phyloP scores from a whole-genome alignment of 2,329 filamentous ascomycete genomes.

The Xylaria sp. region DNA sequence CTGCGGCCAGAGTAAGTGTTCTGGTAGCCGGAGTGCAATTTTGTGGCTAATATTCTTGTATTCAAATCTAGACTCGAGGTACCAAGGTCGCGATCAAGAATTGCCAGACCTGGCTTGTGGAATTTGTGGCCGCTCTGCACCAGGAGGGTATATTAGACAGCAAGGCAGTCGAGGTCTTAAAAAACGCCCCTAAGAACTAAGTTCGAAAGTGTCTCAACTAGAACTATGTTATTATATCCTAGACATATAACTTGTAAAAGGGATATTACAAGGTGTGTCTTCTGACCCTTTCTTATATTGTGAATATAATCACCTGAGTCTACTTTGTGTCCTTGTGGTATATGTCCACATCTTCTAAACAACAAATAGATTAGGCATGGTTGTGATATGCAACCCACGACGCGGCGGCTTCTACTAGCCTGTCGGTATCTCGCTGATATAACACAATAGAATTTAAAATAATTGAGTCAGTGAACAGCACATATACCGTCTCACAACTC shows the following conservation, averaged over 20 bases:
- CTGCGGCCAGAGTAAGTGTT: conserved; percentile 5
- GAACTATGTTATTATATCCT: not conserved
- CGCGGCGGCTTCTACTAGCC: too few species aligned
- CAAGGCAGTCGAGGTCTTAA: conserved; percentile 13
- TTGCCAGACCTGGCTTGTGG: conserved; percentile 19
- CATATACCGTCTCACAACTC: not conserved
- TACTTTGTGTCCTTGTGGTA: not conserved
- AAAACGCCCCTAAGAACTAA: conserved; percentile 14
- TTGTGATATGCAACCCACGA: not conserved
- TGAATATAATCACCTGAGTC: not conserved
- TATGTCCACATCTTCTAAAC: not conserved
- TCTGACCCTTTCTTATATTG: not conserved
- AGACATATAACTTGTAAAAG: not conserved
- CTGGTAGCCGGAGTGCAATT: not conserved
- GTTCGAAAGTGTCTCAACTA: too few species aligned
- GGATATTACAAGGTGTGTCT: not conserved
- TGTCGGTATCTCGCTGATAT: not conserved
- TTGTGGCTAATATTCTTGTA: not conserved
- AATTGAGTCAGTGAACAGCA: too few species aligned
- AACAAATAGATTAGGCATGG: not conserved
- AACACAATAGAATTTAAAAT: too few species aligned
- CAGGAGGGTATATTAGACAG: conserved; percentile 10
- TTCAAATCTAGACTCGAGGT: not conserved
- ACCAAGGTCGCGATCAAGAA: conserved; percentile 17
- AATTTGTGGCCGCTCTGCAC: conserved; percentile 10